Conservation (phyloP, 2,329 filamentous ascomycete genomes). For the Calonectria hongkongensis region DNA sequence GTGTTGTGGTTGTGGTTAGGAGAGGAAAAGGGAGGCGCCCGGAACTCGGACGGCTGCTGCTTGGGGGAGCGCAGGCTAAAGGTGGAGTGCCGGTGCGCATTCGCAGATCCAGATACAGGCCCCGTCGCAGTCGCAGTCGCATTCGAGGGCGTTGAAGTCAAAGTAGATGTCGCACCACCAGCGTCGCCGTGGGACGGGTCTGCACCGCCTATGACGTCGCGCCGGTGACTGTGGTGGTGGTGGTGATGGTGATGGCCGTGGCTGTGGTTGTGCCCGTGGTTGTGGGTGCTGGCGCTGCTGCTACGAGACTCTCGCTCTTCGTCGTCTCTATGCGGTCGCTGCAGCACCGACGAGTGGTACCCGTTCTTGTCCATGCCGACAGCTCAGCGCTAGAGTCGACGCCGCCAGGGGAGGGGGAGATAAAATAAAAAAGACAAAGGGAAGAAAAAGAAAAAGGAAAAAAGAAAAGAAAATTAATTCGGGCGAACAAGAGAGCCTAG, state of each 20-base stretch:
- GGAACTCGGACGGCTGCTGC: conserved; percentile 62
- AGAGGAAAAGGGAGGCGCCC: conserved; percentile 57
- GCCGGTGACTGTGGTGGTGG: conserved; percentile 61
- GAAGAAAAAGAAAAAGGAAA: conserved; percentile 43
- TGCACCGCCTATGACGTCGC: conserved; percentile 67
- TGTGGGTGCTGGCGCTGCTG: conserved; percentile 39
- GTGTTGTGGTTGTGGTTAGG: conserved; percentile 55
- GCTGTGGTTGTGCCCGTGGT: conserved; percentile 49
- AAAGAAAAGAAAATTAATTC: conserved; percentile 27
- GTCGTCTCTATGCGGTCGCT: conserved; percentile 64
- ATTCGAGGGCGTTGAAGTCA: conserved; percentile 47
- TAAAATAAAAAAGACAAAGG: conserved; percentile 26
- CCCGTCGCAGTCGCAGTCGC: conserved; percentile 50
- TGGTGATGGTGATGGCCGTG: conserved; percentile 58
- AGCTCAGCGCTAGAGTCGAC: conserved; percentile 42
- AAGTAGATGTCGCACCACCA: conserved; percentile 47
- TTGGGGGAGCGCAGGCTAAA: conserved; percentile 72
- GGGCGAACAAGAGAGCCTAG: conserved; percentile 47
- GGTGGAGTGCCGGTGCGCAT: conserved; percentile 63
- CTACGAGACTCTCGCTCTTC: conserved; percentile 57
- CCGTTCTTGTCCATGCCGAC: conserved; percentile 66
- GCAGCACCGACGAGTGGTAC: conserved; percentile 71
- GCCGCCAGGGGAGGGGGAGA: conserved; percentile 37
- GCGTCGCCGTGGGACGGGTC: conserved; percentile 51
- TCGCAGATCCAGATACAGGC: conserved; percentile 46